phyloP scores from a whole-genome alignment of 257 asterid species.

The Euphrasia confusa region DNA sequence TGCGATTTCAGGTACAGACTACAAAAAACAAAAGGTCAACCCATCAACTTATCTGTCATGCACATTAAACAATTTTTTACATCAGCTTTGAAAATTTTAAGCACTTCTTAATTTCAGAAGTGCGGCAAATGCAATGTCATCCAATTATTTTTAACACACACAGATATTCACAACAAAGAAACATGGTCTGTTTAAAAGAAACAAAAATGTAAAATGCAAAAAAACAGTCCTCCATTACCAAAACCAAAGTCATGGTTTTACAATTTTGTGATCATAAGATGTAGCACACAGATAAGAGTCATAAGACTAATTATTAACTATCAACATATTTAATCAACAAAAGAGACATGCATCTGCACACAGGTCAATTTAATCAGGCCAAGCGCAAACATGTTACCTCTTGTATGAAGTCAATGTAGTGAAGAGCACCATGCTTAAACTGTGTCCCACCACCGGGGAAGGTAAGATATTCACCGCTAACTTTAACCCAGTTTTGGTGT shows the following conservation, averaged over 20 bases:
- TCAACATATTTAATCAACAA: not conserved
- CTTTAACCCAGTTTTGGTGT: constrained; percentile 96
- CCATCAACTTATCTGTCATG: too few species aligned
- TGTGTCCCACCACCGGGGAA: constrained; percentile 99
- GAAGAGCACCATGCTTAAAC: constrained; percentile 96
- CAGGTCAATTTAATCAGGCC: not conserved
- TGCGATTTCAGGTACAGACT: constrained; percentile 81
- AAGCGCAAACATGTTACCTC: constrained; percentile 44
- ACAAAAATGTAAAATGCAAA: constrained; percentile 6
- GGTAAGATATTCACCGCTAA: constrained; percentile 87
- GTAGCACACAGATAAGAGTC: not conserved
- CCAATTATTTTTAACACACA: not conserved
- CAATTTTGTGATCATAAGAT: constrained; percentile 11
- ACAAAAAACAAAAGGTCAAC: constrained; percentile 21
- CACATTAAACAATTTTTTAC: not conserved
- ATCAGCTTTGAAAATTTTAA: not conserved
- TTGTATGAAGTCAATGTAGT: constrained; percentile 91
- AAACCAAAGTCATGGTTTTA: constrained; percentile 8
- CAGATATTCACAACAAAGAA: not conserved
- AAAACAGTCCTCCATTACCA: not conserved
- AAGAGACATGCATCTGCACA: not conserved
- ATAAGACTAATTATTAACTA: too few species aligned
- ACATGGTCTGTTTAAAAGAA: not conserved
- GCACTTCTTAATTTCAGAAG: not conserved
- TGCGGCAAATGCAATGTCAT: not conserved